Conservation (phyloP, 2,329 filamentous ascomycete species). For the Sphaerulina populicola region DNA sequence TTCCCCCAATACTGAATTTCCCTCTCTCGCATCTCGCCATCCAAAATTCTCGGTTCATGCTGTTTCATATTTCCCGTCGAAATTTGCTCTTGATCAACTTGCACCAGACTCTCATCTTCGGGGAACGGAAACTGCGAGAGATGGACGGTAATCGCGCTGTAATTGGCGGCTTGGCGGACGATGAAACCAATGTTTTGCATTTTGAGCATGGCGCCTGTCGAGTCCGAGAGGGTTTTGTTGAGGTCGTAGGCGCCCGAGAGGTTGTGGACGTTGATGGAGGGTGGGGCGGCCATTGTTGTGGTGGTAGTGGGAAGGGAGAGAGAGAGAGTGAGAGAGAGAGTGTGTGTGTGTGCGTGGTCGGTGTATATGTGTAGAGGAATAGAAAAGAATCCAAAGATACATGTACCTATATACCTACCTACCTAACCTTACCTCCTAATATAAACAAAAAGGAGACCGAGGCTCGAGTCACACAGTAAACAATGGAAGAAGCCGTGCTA, state of each 20-base stretch:
- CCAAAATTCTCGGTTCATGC: constrained; percentile 49
- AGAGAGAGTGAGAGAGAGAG: too few species aligned
- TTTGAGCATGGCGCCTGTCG: constrained; percentile 58
- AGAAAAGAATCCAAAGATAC: too few species aligned
- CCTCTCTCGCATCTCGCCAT: constrained; percentile 57
- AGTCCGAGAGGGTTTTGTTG: constrained; percentile 68
- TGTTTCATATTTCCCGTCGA: constrained; percentile 64
- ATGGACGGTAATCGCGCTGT: constrained; percentile 60
- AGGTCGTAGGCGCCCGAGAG: constrained; percentile 62
- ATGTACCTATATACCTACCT: too few species aligned
- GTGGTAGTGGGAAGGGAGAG: not conserved
- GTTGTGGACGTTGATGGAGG: constrained; percentile 57
- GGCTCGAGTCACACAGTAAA: too few species aligned
- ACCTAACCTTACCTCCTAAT: too few species aligned
- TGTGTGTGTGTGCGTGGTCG: too few species aligned
- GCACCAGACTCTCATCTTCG: constrained; percentile 36
- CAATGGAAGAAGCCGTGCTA: too few species aligned
- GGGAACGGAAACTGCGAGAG: constrained; percentile 41
- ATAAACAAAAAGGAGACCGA: too few species aligned
- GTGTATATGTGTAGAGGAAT: too few species aligned
- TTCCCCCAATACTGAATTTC: constrained; percentile 71
- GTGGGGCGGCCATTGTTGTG: constrained; percentile 62
- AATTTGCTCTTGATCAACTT: constrained; percentile 51
- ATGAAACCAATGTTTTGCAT: constrained; percentile 45
- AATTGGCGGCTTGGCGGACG: constrained; percentile 47